Conservation (phyloP, 306 rosid species). For the Inga leiocalycina region DNA sequence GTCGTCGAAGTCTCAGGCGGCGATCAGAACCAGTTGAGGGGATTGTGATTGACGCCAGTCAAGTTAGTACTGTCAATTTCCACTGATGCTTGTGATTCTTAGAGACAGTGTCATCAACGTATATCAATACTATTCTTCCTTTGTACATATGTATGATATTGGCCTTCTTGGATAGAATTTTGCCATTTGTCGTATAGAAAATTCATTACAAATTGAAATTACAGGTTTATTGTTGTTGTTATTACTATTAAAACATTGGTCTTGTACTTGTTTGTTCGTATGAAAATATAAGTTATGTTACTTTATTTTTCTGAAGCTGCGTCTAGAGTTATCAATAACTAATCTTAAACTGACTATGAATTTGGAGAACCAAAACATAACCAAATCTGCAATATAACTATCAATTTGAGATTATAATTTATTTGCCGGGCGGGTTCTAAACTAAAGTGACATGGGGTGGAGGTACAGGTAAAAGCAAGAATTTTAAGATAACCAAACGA, state of each 20-base stretch:
- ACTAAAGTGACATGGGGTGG: background rate
- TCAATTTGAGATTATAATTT: too few species aligned
- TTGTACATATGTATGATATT: background rate
- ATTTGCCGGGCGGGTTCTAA: too few species aligned
- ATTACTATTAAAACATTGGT: background rate
- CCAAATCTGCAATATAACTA: too few species aligned
- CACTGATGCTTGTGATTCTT: constrained; percentile 27
- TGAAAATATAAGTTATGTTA: background rate
- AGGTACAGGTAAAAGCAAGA: background rate
- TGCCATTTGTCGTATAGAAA: background rate
- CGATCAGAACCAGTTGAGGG: constrained; percentile 47
- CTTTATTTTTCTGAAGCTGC: background rate
- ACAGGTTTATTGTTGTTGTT: background rate
- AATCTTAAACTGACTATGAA: background rate
- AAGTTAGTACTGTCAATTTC: constrained; percentile 33
- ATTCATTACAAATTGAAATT: background rate
- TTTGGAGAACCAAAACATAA: background rate
- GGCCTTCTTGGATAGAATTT: background rate
- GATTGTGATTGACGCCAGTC: constrained; percentile 58
- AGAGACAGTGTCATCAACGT: background rate
- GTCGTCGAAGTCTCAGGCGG: constrained; percentile 29
- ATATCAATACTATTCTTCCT: background rate
- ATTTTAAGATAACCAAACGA: background rate
- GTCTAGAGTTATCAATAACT: background rate
- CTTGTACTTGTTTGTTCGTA: background rate